Evolutionary conservation across 306 rosid species (phyloP).

Genomic region (Cotoneaster glaucophyllus): DNA sequence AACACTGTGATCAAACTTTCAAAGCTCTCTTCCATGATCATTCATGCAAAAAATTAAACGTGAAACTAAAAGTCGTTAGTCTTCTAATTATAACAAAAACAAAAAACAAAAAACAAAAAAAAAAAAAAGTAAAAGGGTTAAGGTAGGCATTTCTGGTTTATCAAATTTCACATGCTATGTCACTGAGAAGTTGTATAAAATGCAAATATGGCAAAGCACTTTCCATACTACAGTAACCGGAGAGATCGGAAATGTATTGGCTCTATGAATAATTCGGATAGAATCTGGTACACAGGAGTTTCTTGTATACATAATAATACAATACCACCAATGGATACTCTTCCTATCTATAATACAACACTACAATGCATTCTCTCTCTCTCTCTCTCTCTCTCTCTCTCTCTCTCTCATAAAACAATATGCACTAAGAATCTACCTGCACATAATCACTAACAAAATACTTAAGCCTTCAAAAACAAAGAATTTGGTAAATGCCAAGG

Average conservation of each 20-base stretch:
- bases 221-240: no score
- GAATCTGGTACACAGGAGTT: not conserved
- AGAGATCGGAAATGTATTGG: not conserved
- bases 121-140: no score
- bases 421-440: conserved; percentile 28
- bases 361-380: not conserved
- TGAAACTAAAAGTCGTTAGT: no score
- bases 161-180: no score
- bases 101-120: no score
- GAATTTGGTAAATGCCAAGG: not conserved
- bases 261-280: not conserved
- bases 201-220: no score
- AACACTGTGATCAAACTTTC: no score
- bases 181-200: no score
- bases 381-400: not conserved
- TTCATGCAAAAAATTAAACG: no score
- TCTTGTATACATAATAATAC: not conserved
- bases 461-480: conserved; percentile 4
- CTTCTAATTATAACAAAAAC: no score
- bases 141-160: no score
- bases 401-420: not conserved
- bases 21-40: no score
- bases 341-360: not conserved
- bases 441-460: conserved; percentile 17
- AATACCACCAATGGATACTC: not conserved